Conservation (phyloP, 139 green algal species). For the Desmodesmus armatus region DNA sequence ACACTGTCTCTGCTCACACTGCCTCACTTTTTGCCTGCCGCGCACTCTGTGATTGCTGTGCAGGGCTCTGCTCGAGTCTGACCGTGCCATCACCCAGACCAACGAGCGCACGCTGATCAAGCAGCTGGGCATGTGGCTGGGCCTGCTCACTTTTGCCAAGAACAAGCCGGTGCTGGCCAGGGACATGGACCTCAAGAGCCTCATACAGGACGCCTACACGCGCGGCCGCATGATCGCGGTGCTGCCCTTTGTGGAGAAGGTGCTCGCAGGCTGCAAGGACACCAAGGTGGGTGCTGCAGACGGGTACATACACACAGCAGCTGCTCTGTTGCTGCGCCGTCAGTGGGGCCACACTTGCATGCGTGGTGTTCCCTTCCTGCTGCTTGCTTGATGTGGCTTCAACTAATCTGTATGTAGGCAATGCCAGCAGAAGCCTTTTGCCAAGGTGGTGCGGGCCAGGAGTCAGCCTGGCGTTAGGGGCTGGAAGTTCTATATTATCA, state of each 20-base stretch:
- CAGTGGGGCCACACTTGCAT: too few species aligned
- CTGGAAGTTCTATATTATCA: too few species aligned
- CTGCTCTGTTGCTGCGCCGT: too few species aligned
- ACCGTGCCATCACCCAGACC: constrained; percentile 89
- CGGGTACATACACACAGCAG: too few species aligned
- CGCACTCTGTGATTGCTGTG: background rate
- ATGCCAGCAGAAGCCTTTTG: too few species aligned
- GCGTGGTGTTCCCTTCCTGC: too few species aligned
- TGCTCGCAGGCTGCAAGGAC: constrained; percentile 88
- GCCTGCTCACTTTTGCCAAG: constrained; percentile 88
- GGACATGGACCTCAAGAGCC: constrained; percentile 84
- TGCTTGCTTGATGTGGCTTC: too few species aligned
- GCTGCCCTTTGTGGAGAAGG: constrained; percentile 96
- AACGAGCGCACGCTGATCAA: constrained; percentile 96
- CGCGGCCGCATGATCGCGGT: constrained; percentile 94
- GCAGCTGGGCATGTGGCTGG: constrained; percentile 97
- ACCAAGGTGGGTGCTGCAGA: constrained; percentile 53
- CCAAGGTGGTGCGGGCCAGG: too few species aligned
- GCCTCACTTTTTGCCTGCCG: background rate
- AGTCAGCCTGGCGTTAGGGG: too few species aligned
- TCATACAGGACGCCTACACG: constrained; percentile 90
- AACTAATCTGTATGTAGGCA: too few species aligned
- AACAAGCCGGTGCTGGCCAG: constrained; percentile 92
- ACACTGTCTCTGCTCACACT: too few species aligned
- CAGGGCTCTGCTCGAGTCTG: constrained; percentile 79